Percentiles rank a stretch among this genome's conserved stretches.
Evolutionary conservation across 2,329 filamentous ascomycete genomes (phyloP).

Genomic region (Fusarium nurragi): DNA sequence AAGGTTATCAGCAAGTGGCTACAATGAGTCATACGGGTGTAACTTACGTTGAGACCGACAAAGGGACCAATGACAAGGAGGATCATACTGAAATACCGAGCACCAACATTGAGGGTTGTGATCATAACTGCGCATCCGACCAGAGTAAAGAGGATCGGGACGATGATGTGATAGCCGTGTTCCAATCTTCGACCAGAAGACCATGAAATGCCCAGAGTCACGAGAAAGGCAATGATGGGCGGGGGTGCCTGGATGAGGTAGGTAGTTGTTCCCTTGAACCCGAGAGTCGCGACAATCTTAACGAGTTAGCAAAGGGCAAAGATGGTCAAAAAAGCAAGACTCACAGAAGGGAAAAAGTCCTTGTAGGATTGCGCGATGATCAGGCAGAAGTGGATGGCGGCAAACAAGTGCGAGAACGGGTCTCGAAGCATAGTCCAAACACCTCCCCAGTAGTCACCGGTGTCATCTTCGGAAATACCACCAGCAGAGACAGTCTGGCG

Average conservation of each 20-base stretch:
- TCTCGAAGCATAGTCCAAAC: conserved; percentile 48
- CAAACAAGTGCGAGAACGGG: conserved; percentile 52
- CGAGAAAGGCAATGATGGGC: conserved; percentile 54
- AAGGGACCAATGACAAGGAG: conserved; percentile 52
- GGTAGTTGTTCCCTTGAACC: conserved; percentile 44
- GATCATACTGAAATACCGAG: conserved; percentile 55
- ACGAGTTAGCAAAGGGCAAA: background rate
- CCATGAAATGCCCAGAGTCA: conserved; percentile 51
- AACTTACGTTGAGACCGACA: conserved; percentile 50
- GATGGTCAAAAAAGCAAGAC: accelerated
- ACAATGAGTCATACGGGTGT: accelerated
- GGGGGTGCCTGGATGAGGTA: conserved; percentile 55
- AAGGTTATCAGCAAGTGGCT: accelerated
- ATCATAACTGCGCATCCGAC: conserved; percentile 55
- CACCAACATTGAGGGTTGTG: conserved; percentile 52
- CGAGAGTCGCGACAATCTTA: conserved; percentile 46
- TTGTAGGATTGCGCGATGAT: conserved; percentile 56
- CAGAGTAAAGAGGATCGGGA: conserved; percentile 50
- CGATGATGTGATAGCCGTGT: conserved; percentile 53
- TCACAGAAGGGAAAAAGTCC: conserved; percentile 55
- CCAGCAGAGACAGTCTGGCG: conserved; percentile 50
- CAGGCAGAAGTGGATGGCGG: conserved; percentile 53
- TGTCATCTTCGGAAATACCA: conserved; percentile 49
- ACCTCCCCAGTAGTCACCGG: conserved; percentile 52
- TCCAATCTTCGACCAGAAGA: conserved; percentile 51